Evolutionary conservation across 2,329 filamentous ascomycete species (phyloP).

Genomic region (Botryotinia globosa): DNA sequence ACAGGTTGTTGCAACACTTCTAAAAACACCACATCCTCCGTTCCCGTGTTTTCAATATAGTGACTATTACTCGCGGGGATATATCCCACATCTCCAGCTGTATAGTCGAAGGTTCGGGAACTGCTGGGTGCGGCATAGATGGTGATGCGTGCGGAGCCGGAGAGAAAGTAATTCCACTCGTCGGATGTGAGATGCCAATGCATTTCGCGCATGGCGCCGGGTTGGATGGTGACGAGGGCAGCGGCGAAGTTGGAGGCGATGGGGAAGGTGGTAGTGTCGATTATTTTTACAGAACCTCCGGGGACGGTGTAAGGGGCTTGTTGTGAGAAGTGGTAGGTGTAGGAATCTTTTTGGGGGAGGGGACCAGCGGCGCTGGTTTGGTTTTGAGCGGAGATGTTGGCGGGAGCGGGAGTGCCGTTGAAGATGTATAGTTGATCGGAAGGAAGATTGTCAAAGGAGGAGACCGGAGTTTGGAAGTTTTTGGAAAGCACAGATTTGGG

Average conservation of each 20-base stretch:
- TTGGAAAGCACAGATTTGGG: slow-evolving; percentile 51
- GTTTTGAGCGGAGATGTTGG: slow-evolving; percentile 46
- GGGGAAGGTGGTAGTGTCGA: slow-evolving; percentile 57
- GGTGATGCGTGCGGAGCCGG: slow-evolving; percentile 20
- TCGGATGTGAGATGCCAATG: slow-evolving; percentile 55
- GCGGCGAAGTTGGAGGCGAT: slow-evolving; percentile 54
- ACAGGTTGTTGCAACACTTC: slow-evolving; percentile 52
- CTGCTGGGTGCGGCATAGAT: slow-evolving; percentile 28
- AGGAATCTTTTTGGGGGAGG: slow-evolving; percentile 40
- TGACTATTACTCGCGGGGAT: slow-evolving; percentile 54
- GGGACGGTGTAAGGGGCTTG: slow-evolving; percentile 46
- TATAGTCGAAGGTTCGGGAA: slow-evolving; percentile 48
- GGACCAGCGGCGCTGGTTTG: slow-evolving; percentile 46
- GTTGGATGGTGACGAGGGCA: slow-evolving; percentile 55
- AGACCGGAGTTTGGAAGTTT: slow-evolving; percentile 49
- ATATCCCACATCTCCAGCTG: slow-evolving; percentile 51
- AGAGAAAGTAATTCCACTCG: slow-evolving; percentile 21
- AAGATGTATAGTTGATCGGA: slow-evolving; percentile 51
- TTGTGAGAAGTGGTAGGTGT: slow-evolving; percentile 52
- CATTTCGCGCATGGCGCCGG: slow-evolving; percentile 62
- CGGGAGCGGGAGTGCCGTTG: slow-evolving; percentile 48
- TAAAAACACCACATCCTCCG: slow-evolving; percentile 56
- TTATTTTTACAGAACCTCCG: slow-evolving; percentile 58
- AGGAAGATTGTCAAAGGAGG: slow-evolving; percentile 48
- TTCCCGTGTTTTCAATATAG: slow-evolving; percentile 61